phyloP scores from a whole-genome alignment of 2,329 filamentous ascomycete species.

The Diaporthe sp. region DNA sequence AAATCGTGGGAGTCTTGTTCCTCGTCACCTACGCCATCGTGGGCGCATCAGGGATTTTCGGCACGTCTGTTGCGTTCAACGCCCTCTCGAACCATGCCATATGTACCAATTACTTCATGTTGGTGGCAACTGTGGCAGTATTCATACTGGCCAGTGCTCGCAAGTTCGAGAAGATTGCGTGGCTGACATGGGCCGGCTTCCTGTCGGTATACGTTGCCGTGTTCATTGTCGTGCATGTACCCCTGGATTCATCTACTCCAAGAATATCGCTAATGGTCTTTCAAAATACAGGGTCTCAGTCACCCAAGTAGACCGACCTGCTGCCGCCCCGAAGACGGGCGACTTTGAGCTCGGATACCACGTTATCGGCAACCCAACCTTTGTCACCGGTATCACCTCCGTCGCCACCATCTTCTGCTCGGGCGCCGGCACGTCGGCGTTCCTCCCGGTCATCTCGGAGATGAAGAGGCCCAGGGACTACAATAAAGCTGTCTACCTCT shows the following conservation, averaged over 20 bases:
- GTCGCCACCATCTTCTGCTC: conserved; percentile 41
- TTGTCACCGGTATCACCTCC: conserved; percentile 42
- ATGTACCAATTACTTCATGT: conserved; percentile 40
- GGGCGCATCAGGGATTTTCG: conserved; percentile 38
- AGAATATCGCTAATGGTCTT: not conserved
- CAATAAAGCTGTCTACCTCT: conserved; percentile 70
- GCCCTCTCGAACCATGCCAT: conserved; percentile 39
- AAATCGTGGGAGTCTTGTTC: conserved; percentile 38
- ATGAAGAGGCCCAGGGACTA: conserved; percentile 73
- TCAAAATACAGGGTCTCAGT: conserved; percentile 46
- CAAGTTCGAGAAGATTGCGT: conserved; percentile 41
- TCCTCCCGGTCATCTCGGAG: conserved; percentile 65
- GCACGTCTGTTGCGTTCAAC: conserved; percentile 37
- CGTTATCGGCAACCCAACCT: conserved; percentile 44
- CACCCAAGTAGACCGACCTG: conserved; percentile 43
- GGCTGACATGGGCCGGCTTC: conserved; percentile 42
- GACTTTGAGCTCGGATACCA: conserved; percentile 44
- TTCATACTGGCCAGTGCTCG: conserved; percentile 36
- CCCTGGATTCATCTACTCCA: not conserved
- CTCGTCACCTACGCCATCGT: conserved; percentile 38
- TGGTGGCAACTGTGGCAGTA: conserved; percentile 33
- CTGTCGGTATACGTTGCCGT: conserved; percentile 42
- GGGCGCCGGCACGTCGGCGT: conserved; percentile 37
- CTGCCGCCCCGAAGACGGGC: conserved; percentile 44
- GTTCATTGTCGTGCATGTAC: conserved; percentile 49